phyloP scores from a whole-genome alignment of 2,329 filamentous ascomycete species.

The Aspergillus chevalieri region DNA sequence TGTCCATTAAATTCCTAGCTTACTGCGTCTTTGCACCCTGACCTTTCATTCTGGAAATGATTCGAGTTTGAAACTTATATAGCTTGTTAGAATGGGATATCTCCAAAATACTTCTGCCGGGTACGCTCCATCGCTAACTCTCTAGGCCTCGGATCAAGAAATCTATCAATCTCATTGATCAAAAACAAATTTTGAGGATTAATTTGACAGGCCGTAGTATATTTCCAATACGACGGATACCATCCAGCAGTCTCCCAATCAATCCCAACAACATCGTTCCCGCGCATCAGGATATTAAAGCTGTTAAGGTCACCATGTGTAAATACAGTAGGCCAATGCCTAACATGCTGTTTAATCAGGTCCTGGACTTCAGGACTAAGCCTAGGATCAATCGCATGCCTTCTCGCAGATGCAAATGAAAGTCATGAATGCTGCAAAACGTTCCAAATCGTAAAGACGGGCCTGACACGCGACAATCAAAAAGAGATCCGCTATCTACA shows the following conservation, averaged over 20 bases:
- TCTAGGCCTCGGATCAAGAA: slow-evolving; percentile 32
- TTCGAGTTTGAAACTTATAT: no score
- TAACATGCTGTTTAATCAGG: slow-evolving; percentile 28
- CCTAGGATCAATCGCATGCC: slow-evolving; percentile 22
- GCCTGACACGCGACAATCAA: slow-evolving; percentile 25
- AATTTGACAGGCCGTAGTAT: slow-evolving; percentile 35
- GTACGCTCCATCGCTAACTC: slow-evolving; percentile 37
- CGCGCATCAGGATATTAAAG: slow-evolving; percentile 27
- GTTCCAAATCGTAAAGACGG: slow-evolving; percentile 21
- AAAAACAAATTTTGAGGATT: slow-evolving; percentile 37
- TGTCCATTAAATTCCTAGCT: slow-evolving; percentile 3
- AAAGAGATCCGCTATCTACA: slow-evolving; percentile 27
- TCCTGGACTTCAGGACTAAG: slow-evolving; percentile 23
- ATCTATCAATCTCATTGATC: slow-evolving; percentile 35
- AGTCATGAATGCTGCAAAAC: slow-evolving; percentile 28
- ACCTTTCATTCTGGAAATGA: not conserved
- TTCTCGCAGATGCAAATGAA: slow-evolving; percentile 31
- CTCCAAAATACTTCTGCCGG: slow-evolving; percentile 31
- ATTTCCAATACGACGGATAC: slow-evolving; percentile 28
- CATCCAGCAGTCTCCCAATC: slow-evolving; percentile 28
- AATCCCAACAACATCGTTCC: slow-evolving; percentile 37
- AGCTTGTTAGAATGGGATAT: not conserved
- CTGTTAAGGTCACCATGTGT: slow-evolving; percentile 49
- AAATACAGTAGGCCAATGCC: slow-evolving; percentile 34
- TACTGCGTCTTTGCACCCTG: not conserved